phyloP scores from a whole-genome alignment of 768 basidiomycete species.

The Strobilomyces dryophilus region DNA sequence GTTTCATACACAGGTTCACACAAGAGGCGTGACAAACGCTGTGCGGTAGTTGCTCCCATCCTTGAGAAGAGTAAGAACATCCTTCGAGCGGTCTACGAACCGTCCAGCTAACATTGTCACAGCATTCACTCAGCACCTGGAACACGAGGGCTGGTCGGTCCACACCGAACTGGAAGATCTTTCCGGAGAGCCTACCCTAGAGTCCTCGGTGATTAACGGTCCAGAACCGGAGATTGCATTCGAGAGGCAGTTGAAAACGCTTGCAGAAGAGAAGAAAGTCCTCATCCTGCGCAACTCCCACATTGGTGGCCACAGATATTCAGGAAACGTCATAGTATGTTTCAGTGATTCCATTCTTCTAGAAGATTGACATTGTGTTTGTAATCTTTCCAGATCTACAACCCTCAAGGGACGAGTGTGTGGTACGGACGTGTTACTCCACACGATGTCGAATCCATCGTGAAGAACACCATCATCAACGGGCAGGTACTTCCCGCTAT shows the following conservation, averaged over 20 bases:
- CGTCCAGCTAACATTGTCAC: neutral
- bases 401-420: constrained; percentile 77
- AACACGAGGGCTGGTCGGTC: constrained; percentile 67
- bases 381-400: constrained; percentile 60
- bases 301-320: constrained; percentile 90
- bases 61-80: constrained; percentile 61
- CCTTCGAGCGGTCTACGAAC: constrained; percentile 13
- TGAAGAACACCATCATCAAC: constrained; percentile 79
- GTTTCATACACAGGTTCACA: constrained; percentile 67
- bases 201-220: constrained; percentile 12
- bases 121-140: constrained; percentile 64
- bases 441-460: constrained; percentile 82
- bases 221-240: constrained; percentile 53
- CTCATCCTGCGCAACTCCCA: constrained; percentile 88
- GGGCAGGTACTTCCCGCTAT: constrained; percentile 84
- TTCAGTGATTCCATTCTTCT: neutral
- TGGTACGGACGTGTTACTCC: constrained; percentile 96
- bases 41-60: constrained; percentile 80
- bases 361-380: neutral
- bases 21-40: constrained; percentile 89
- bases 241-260: constrained; percentile 40
- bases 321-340: constrained; percentile 87
- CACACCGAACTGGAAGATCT: constrained; percentile 70
- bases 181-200: constrained; percentile 29
- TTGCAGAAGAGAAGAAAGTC: constrained; percentile 57